Evolutionary conservation across 495 filamentous ascomycete species (phyloP).

Genomic region (Chlorociboria aeruginascens): DNA sequence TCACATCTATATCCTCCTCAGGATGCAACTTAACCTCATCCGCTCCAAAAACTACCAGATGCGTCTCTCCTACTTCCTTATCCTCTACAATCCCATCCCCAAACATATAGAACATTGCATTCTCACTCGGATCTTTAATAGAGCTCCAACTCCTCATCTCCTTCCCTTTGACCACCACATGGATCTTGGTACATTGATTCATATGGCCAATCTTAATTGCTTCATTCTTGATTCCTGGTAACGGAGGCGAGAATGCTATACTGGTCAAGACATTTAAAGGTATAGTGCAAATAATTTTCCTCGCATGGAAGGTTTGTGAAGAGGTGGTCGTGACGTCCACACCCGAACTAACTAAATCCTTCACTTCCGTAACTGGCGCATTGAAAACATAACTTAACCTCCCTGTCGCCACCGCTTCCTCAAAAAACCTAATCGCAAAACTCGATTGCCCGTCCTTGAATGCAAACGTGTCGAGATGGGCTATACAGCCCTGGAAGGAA

Average conservation of each 20-base stretch:
- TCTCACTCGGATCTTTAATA: not conserved
- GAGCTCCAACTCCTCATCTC: not conserved
- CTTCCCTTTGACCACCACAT: constrained; percentile 10
- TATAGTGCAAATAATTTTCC: constrained; percentile 17
- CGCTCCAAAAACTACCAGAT: constrained; percentile 20
- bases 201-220: constrained; percentile 15
- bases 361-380: not conserved
- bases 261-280: constrained; percentile 18
- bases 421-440: constrained; percentile 18
- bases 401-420: not conserved
- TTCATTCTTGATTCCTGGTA: constrained; percentile 11
- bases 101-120: constrained; percentile 13
- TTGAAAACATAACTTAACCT: constrained; percentile 2
- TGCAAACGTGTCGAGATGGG: constrained; percentile 14
- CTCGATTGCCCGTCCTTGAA: constrained; percentile 21
- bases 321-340: constrained; percentile 8
- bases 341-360: not conserved
- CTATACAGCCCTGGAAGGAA: not conserved
- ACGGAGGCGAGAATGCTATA: constrained; percentile 19
- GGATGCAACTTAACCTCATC: constrained; percentile 2
- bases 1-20: constrained; percentile 3
- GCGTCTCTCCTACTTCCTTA: constrained; percentile 17
- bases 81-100: constrained; percentile 7
- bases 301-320: constrained; percentile 10
- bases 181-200: constrained; percentile 19